Evolutionary conservation across 208 protist genomes (phyloP).

Genomic region (Trypanosoma avium): DNA sequence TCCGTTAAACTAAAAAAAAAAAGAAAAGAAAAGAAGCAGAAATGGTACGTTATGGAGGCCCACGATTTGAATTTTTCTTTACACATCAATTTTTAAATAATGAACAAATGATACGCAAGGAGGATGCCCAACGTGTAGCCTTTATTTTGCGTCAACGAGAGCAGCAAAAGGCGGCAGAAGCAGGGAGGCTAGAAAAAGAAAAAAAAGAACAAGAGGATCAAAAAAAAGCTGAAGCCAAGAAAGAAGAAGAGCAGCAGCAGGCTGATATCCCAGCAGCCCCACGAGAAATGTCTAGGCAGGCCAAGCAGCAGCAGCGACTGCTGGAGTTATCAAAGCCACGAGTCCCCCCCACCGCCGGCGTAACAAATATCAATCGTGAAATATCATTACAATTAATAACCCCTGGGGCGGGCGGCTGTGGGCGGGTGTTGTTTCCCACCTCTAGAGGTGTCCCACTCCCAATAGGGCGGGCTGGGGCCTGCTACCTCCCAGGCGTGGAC

Average conservation of each 20-base stretch:
- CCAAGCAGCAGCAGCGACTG: background rate
- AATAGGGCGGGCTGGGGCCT: conserved; percentile 42
- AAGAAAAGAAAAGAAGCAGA: conserved; percentile 2
- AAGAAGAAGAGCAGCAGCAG: conserved; percentile 20
- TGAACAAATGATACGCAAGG: conserved; percentile 50
- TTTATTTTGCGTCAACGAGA: conserved; percentile 36
- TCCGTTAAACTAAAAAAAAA: no score
- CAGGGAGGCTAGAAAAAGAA: conserved; percentile 16
- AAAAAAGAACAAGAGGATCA: conserved; percentile 31
- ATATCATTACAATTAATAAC: no score
- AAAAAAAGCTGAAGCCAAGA: conserved; percentile 26
- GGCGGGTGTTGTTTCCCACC: conserved; percentile 48
- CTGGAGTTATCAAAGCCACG: no score
- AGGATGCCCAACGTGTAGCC: conserved; percentile 57
- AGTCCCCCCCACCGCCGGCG: no score
- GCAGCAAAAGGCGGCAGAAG: conserved; percentile 22
- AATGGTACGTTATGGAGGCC: conserved; percentile 52
- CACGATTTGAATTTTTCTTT: conserved; percentile 66
- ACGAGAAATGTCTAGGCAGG: no score
- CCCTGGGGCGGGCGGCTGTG: no score
- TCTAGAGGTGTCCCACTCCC: conserved; percentile 37
- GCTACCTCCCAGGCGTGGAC: conserved; percentile 77
- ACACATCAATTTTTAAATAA: conserved; percentile 61
- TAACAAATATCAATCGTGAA: no score
- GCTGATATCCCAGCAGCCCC: no score